phyloP scores from a whole-genome alignment of 2,329 filamentous ascomycete genomes.

The Blumeria hordei region DNA sequence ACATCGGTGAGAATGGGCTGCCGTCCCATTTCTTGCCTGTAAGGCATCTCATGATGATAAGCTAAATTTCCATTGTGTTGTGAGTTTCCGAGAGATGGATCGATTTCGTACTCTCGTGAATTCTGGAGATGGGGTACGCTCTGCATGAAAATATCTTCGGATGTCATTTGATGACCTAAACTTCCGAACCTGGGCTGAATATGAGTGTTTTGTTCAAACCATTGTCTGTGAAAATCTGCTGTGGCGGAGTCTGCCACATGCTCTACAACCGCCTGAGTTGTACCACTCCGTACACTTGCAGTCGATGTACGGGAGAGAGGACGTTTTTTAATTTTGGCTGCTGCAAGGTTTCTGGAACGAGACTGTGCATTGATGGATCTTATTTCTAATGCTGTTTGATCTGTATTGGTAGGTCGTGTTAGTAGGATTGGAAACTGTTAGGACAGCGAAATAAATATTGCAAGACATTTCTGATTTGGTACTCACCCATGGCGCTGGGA shows the following conservation, averaged over 20 bases:
- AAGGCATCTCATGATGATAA: constrained; percentile 20
- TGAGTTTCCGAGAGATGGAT: constrained; percentile 24
- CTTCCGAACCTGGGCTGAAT: constrained; percentile 11
- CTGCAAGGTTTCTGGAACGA: constrained; percentile 21
- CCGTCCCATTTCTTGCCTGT: constrained; percentile 16
- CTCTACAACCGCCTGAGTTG: constrained; percentile 12
- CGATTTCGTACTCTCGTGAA: constrained; percentile 23
- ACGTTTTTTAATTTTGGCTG: constrained; percentile 18
- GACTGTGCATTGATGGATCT: constrained; percentile 19
- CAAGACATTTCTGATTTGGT: too few relatives aligned
- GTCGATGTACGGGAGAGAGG: constrained; percentile 24
- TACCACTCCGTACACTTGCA: constrained; percentile 19
- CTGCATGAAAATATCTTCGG: constrained; percentile 35
- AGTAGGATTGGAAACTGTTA: too few relatives aligned
- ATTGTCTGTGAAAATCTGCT: constrained; percentile 13
- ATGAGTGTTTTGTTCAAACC: constrained; percentile 13
- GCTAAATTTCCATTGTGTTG: constrained; percentile 20
- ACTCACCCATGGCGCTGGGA: too few relatives aligned
- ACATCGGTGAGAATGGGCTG: constrained; percentile 30
- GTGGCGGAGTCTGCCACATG: constrained; percentile 11
- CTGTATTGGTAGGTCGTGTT: constrained; percentile 4
- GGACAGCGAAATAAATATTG: too few relatives aligned
- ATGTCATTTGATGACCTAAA: constrained; percentile 20
- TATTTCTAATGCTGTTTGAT: constrained; percentile 13
- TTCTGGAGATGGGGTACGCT: constrained; percentile 30